phyloP scores from a whole-genome alignment of 768 basidiomycete genomes.

The Boletus sensibilis region DNA sequence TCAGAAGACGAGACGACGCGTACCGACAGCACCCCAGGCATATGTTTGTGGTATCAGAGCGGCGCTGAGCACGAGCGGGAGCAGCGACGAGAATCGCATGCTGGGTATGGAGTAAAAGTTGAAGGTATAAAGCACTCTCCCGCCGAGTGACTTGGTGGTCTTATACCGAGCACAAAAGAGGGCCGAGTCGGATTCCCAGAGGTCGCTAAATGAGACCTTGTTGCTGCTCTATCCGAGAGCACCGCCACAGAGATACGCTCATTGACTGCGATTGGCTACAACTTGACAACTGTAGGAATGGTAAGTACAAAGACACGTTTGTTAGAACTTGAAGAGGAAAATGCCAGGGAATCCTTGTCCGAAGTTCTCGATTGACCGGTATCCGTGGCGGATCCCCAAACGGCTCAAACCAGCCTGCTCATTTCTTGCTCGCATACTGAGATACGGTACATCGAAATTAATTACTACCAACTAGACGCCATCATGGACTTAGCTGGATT shows the following conservation, averaged over 20 bases:
- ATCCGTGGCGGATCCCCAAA: no score
- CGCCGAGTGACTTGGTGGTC: neutral
- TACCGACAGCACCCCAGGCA: conserved; percentile 45
- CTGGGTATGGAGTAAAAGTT: conserved; percentile 7
- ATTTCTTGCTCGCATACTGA: no score
- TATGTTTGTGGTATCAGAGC: conserved; percentile 25
- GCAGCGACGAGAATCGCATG: conserved; percentile 22
- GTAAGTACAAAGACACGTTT: no score
- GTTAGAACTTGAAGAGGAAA: no score
- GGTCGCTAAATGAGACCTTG: conserved; percentile 8
- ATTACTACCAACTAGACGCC: no score
- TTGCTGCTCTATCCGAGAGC: neutral
- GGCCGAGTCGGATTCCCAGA: neutral
- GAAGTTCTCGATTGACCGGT: no score
- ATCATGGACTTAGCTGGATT: no score
- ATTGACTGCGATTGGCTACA: neutral
- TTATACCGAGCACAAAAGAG: conserved; percentile 3
- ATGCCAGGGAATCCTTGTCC: no score
- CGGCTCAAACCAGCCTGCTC: no score
- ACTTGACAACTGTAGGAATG: neutral
- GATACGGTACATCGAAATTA: no score
- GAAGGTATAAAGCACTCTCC: conserved; percentile 2
- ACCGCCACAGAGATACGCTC: conserved; percentile 7
- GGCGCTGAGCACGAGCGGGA: conserved; percentile 14
- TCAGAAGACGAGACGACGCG: neutral